Evolutionary conservation across 2,329 filamentous ascomycete genomes (phyloP), one percentile per base, ranked within the genome.

Genomic region (Colletotrichum sojae): DNA sequence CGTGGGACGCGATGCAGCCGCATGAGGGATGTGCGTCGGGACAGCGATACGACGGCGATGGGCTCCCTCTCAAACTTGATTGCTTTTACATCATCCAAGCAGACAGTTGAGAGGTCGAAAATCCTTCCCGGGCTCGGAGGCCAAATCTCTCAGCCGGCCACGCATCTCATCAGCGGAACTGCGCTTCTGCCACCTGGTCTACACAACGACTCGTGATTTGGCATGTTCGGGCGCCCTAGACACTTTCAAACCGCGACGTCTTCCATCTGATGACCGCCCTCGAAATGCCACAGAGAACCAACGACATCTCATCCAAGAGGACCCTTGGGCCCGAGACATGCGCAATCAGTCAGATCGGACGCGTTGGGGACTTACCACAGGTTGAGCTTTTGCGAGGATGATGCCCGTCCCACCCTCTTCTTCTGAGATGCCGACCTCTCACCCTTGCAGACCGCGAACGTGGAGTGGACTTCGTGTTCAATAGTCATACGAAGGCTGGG

Each of bases 401-500:
- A 69, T 65, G 66, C 54, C 66, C 54, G 54, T 56, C 54, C 61
- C 54, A 65, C 54, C 66, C 61, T 69, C 63, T 60, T 48, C 62
- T 18, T 55, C 39, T 45, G 49, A 63, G 52, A 60, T 60, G 27
- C 48, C 45, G 36, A 49, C 51, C 27, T 55, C n/a, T 13, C 25
- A 53, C 49, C 63, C 62, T 45, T 69, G 67, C 52, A 61, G 52
- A 16, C 31, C 55, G 25, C 51, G 52, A 10, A 36, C 55, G 25
- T 56, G 52, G 63, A 43, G 25, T 56, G 52, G 63, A 43, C 52
- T 70, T 68, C 67, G 57, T 68, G 67, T 70, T 54, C 67, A 63
- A 56, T 53, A 49, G 57, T 68, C 63, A 63, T 68, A 68, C 67
- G 57, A 67, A 60, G 66, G 65, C 65, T 68, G 61, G 61, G 61